Percentiles rank a stretch among this genome's conserved stretches.
Conservation (phyloP, 2,329 filamentous ascomycete genomes). For the Daldinia sp. region DNA sequence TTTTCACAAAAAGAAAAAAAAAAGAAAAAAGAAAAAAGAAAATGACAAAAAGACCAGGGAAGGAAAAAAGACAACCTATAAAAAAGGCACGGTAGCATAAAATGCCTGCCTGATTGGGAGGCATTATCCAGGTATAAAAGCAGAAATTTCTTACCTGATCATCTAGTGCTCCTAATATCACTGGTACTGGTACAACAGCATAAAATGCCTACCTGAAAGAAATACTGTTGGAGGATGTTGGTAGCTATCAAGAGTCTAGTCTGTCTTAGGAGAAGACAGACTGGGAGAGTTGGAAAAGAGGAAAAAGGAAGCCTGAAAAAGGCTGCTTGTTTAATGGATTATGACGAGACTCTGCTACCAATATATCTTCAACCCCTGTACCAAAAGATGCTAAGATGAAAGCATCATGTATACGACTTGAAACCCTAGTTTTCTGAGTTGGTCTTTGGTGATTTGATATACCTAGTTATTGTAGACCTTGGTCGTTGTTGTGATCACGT, state of each 20-base stretch:
- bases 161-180: too few relatives aligned
- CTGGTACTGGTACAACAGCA: not conserved
- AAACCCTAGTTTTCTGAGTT: not conserved
- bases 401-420: not conserved
- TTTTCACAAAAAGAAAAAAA: too few relatives aligned
- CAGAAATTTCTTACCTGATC: too few relatives aligned
- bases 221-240: not conserved
- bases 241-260: not conserved
- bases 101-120: too few relatives aligned
- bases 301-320: not conserved
- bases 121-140: too few relatives aligned
- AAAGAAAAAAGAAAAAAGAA: too few relatives aligned
- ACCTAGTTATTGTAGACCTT: not conserved
- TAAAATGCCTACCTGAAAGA: not conserved
- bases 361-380: not conserved
- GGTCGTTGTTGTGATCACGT: not conserved
- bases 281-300: not conserved
- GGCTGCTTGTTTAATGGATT: not conserved
- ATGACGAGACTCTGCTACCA: not conserved
- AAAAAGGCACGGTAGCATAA: too few relatives aligned
- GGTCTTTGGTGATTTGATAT: not conserved
- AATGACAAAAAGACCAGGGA: too few relatives aligned
- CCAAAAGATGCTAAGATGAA: not conserved
- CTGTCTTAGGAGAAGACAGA: not conserved
- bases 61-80: too few relatives aligned